phyloP scores from a whole-genome alignment of 2,329 filamentous ascomycete species.

The Colletotrichum higginsianum region DNA sequence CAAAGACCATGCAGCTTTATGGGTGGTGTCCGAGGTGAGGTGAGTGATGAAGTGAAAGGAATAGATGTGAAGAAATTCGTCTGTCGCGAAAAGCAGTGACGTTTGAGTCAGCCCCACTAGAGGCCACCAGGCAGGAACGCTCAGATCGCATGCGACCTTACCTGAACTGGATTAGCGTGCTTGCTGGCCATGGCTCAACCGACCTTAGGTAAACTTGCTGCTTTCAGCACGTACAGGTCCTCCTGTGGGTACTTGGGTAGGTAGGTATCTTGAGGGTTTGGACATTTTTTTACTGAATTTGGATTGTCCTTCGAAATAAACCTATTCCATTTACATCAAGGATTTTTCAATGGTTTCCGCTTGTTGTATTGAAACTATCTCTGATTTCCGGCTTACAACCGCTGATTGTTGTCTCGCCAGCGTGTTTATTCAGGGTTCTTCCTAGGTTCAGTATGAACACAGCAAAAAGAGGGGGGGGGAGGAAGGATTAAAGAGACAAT shows the following conservation, averaged over 20 bases:
- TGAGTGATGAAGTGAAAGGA: conserved; percentile 16
- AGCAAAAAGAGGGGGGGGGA: not conserved
- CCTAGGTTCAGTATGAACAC: conserved; percentile 3
- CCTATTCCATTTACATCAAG: too few relatives aligned
- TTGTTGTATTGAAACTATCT: not conserved
- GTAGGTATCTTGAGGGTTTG: not conserved
- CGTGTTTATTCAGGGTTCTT: conserved; percentile 17
- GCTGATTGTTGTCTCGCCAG: not conserved
- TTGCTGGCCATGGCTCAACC: not conserved
- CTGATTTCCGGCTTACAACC: not conserved
- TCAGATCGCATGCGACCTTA: conserved; percentile 29
- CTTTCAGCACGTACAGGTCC: not conserved
- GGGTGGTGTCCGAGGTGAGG: not conserved
- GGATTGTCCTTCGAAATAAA: too few relatives aligned
- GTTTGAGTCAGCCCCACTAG: conserved; percentile 42
- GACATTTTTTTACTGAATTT: too few relatives aligned
- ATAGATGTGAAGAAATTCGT: conserved; percentile 36
- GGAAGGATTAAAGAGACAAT: not conserved
- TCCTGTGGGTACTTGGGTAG: too few relatives aligned
- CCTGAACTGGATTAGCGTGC: conserved; percentile 27
- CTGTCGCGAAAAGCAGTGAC: conserved; percentile 43
- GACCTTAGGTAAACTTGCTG: not conserved
- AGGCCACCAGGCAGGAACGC: conserved; percentile 31
- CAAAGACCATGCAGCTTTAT: conserved; percentile 9
- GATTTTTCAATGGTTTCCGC: not conserved